Conservation (phyloP, 768 basidiomycete genomes). For the Hygrocybe punicea region DNA sequence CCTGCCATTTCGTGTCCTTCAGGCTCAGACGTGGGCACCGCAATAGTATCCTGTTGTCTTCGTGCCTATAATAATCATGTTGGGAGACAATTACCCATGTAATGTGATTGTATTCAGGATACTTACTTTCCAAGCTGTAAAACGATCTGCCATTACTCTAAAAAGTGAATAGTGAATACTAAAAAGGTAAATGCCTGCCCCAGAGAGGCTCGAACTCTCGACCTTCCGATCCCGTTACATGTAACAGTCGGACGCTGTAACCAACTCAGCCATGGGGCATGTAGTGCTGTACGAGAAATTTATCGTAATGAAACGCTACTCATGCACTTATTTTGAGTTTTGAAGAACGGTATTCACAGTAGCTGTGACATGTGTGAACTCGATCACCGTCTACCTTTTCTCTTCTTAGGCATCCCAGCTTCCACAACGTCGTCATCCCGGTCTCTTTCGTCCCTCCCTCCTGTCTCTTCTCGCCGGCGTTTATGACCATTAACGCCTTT, state of each 20-base stretch:
- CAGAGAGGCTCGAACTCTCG: slow-evolving; percentile 15
- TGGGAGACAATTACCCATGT: too few relatives aligned
- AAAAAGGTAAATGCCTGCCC: slow-evolving; percentile 7
- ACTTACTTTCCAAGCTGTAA: too few relatives aligned
- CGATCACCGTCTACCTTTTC: slow-evolving; percentile 46
- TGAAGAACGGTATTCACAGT: too few relatives aligned
- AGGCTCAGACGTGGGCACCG: too few relatives aligned
- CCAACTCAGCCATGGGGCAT: slow-evolving; percentile 17
- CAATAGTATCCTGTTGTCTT: too few relatives aligned
- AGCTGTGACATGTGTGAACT: too few relatives aligned
- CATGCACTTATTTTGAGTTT: neutral
- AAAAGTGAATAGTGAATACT: neutral
- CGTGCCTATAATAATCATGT: too few relatives aligned
- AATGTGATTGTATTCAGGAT: too few relatives aligned
- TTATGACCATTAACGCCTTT: slow-evolving; percentile 35
- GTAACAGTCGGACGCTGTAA: slow-evolving; percentile 18
- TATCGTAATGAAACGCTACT: neutral
- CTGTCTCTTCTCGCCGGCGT: slow-evolving; percentile 44
- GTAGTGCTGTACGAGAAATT: too few relatives aligned
- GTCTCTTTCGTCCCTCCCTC: slow-evolving; percentile 72
- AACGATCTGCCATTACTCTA: too few relatives aligned
- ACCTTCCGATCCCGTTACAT: slow-evolving; percentile 12
- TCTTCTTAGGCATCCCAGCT: slow-evolving; percentile 75
- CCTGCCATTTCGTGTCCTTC: too few relatives aligned
- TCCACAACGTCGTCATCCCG: slow-evolving; percentile 91